Evolutionary conservation across 495 filamentous ascomycete genomes (phyloP).

Genomic region (Tuber magnatum): DNA sequence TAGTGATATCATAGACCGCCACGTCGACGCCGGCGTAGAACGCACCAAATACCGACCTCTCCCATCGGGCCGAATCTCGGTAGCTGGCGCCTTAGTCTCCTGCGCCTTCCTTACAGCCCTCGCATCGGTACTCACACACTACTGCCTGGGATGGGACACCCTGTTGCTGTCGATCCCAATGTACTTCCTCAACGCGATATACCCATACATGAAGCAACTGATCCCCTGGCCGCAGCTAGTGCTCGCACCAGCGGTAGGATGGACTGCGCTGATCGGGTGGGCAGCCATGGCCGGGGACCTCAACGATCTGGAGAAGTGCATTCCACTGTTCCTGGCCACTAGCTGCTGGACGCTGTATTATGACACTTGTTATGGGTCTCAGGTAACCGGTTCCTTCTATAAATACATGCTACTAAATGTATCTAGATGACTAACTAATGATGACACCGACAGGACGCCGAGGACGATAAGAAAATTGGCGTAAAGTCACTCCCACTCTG

Average conservation of each 20-base stretch:
- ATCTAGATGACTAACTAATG: neutral
- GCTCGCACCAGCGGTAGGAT: conserved; percentile 16
- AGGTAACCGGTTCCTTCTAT: neutral
- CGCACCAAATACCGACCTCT: conserved; percentile 8
- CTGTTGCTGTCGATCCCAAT: conserved; percentile 2
- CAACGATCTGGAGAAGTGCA: neutral
- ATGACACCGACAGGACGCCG: neutral
- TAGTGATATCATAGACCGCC: conserved; percentile 5
- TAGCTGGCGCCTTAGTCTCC: neutral
- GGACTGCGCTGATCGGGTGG: conserved; percentile 15
- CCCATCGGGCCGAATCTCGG: conserved; percentile 9
- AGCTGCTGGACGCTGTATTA: conserved; percentile 6
- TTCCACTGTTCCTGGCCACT: neutral
- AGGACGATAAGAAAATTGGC: conserved; percentile 8
- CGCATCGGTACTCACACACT: neutral
- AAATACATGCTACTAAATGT: neutral
- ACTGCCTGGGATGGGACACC: neutral
- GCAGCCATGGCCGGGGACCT: conserved; percentile 7
- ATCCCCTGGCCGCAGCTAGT: conserved; percentile 11
- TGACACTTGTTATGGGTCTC: conserved; percentile 8
- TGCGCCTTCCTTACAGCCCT: neutral
- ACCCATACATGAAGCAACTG: conserved; percentile 1
- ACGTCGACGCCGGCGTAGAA: conserved; percentile 1
- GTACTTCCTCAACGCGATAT: conserved; percentile 2
- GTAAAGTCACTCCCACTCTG: conserved; percentile 5